Conservation (phyloP, 768 basidiomycete species). For the Naganishia vaughanmartiniae region DNA sequence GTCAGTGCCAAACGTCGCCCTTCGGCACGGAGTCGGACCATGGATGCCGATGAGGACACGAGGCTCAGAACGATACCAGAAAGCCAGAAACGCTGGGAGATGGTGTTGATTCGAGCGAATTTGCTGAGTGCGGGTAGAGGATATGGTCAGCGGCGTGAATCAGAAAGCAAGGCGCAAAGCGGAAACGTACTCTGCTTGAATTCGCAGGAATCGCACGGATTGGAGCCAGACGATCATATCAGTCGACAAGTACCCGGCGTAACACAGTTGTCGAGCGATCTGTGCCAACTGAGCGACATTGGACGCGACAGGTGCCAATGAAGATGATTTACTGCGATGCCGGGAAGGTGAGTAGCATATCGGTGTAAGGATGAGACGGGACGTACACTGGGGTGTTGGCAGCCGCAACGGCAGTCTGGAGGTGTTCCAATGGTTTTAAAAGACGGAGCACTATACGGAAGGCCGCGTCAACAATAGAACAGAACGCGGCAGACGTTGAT, state of each 20-base stretch:
- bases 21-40: slow-evolving; percentile 47
- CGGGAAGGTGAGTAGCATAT: slow-evolving; percentile 3
- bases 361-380: neutral
- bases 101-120: slow-evolving; percentile 62
- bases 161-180: neutral
- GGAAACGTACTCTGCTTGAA: slow-evolving; percentile 42
- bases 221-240: slow-evolving; percentile 85
- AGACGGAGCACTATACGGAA: slow-evolving; percentile 72
- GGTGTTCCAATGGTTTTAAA: slow-evolving; percentile 88
- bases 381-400: slow-evolving; percentile 51
- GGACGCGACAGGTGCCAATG: slow-evolving; percentile 55
- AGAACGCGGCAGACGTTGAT: neutral
- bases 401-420: slow-evolving; percentile 81
- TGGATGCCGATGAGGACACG: slow-evolving; percentile 51
- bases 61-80: slow-evolving; percentile 80
- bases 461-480: no score
- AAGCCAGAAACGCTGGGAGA: slow-evolving; percentile 81
- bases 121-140: slow-evolving; percentile 63
- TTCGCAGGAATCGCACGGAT: slow-evolving; percentile 43
- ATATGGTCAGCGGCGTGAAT: slow-evolving; percentile 58
- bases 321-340: slow-evolving; percentile 48
- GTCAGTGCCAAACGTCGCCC: slow-evolving; percentile 38
- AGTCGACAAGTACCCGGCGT: slow-evolving; percentile 79
- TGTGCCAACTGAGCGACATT: slow-evolving; percentile 71
- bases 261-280: slow-evolving; percentile 77